Percentiles rank a stretch among this genome's conserved stretches.
Conservation (phyloP, 371 early-diverging fungal genomes). For the Gilbertella persicaria region DNA sequence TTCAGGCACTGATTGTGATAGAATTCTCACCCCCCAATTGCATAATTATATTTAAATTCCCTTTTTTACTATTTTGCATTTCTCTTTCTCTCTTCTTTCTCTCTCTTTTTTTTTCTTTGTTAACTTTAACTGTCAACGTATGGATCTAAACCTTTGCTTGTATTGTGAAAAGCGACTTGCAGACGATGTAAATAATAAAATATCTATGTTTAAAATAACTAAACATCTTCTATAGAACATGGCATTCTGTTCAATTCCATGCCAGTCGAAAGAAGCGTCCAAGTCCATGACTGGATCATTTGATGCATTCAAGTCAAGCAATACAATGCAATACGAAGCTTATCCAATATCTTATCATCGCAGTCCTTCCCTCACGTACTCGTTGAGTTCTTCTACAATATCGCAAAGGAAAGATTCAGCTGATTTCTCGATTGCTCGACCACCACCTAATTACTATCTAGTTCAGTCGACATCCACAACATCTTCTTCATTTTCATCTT, state of each 20-base stretch:
- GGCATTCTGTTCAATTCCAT: conserved; percentile 27
- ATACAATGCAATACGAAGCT: conserved; percentile 5
- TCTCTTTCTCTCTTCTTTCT: conserved; percentile 1
- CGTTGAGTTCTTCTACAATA: not conserved
- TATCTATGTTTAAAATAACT: not conserved
- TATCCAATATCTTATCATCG: conserved; percentile 26
- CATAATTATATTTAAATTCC: not conserved
- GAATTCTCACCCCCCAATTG: conserved; percentile 4
- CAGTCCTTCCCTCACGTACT: conserved; percentile 25
- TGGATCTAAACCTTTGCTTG: conserved; percentile 32
- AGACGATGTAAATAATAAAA: conserved; percentile 20
- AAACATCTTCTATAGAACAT: conserved; percentile 12
- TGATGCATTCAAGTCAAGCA: not conserved
- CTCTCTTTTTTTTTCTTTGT: conserved; percentile 2
- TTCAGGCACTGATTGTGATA: conserved; percentile 2
- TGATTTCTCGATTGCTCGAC: not conserved
- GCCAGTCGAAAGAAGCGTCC: conserved; percentile 29
- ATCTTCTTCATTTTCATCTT: conserved; percentile 22
- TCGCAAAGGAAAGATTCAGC: not conserved
- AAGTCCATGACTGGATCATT: conserved; percentile 8
- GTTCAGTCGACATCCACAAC: conserved; percentile 20
- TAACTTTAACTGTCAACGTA: conserved; percentile 5
- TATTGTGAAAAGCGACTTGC: conserved; percentile 31
- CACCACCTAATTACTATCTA: conserved; percentile 13
- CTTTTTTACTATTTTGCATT: not conserved